Percentiles rank a stretch among this genome's conserved stretches.
Conservation (phyloP, 345 rosid genomes). For the Orychophragmus violaceus region DNA sequence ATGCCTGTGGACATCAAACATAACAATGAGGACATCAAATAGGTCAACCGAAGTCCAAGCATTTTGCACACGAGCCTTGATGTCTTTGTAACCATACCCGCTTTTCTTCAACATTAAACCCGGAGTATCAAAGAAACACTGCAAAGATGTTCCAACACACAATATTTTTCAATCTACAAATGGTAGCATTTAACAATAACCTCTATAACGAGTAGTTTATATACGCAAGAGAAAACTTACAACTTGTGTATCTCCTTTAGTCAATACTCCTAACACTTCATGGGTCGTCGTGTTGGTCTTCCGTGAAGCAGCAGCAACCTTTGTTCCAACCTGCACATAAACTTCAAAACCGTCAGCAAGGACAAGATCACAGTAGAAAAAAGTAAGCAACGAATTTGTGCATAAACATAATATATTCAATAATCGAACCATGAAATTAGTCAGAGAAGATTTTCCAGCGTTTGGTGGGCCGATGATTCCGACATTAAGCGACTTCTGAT, state of each 20-base stretch:
- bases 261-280: constrained; percentile 91
- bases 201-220: background rate
- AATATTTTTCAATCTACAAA: background rate
- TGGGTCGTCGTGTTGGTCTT: constrained; percentile 94
- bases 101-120: constrained; percentile 61
- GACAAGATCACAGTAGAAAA: background rate
- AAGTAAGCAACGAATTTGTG: too few species aligned
- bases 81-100: constrained; percentile 71
- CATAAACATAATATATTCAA: too few species aligned
- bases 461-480: constrained; percentile 96
- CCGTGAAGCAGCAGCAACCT: constrained; percentile 93
- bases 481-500: constrained; percentile 84
- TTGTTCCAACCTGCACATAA: constrained; percentile 63
- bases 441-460: constrained; percentile 86
- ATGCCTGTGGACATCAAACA: constrained; percentile 92
- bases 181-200: background rate
- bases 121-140: constrained; percentile 97
- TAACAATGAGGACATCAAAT: constrained; percentile 78
- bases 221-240: constrained; percentile 37
- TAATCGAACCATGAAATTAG: constrained; percentile 84
- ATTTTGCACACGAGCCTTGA: constrained; percentile 70
- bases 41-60: constrained; percentile 75
- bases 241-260: constrained; percentile 70
- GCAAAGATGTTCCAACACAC: constrained; percentile 18
- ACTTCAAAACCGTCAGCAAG: background rate